Percentiles rank a stretch among this genome's conserved stretches.
These are phyloP conservation scores for Gossypium arboreum DNA, from an alignment of 345 rosid species.

Conservation along the genomic window DNA sequence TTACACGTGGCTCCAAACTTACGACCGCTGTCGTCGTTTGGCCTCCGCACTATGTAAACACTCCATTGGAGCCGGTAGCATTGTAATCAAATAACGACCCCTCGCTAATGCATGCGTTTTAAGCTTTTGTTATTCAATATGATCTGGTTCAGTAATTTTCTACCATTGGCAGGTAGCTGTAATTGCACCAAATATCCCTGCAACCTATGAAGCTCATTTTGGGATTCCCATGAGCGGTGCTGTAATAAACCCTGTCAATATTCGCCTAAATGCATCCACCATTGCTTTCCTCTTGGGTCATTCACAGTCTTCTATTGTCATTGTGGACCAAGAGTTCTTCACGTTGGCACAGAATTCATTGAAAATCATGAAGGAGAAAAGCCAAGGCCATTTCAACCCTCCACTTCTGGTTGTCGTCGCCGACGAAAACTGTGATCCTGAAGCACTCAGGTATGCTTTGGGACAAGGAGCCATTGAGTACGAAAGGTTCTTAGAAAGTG, in stretches of 20 bases:
- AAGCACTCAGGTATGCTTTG: constrained; percentile 43
- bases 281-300: constrained; percentile 79
- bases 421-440: constrained; percentile 67
- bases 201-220: constrained; percentile 82
- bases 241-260: constrained; percentile 68
- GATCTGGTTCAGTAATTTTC: background rate
- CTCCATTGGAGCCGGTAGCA: constrained; percentile 61
- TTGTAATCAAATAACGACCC: constrained; percentile 38
- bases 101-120: background rate
- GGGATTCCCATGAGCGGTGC: constrained; percentile 98
- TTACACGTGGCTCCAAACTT: constrained; percentile 81
- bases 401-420: constrained; percentile 70
- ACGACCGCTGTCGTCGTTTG: constrained; percentile 70
- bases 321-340: constrained; percentile 90
- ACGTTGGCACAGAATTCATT: constrained; percentile 70
- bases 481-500: constrained; percentile 64
- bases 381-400: constrained; percentile 42
- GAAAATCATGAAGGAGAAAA: constrained; percentile 48
- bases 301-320: constrained; percentile 56
- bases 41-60: constrained; percentile 78
- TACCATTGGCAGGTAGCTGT: constrained; percentile 64
- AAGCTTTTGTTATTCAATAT: background rate
- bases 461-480: constrained; percentile 74
- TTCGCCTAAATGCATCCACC: constrained; percentile 71
- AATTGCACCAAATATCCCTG: constrained; percentile 89